Evolutionary conservation across 768 basidiomycete species (phyloP).

Genomic region (Lyophyllum decastes): DNA sequence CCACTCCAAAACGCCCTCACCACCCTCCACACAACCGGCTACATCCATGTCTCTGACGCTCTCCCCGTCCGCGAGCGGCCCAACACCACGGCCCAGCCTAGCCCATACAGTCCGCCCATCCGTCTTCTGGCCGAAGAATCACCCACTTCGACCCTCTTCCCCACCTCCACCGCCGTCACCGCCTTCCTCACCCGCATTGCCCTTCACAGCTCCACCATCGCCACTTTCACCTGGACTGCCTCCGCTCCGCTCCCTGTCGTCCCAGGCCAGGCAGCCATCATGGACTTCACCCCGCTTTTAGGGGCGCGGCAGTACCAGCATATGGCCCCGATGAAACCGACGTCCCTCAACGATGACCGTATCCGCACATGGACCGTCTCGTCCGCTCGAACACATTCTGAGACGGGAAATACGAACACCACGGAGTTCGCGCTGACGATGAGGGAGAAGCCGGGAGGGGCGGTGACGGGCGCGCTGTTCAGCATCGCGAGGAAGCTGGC

Average conservation of each 20-base stretch:
- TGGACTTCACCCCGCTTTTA: slow-evolving; percentile 55
- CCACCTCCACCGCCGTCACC: slow-evolving; percentile 31
- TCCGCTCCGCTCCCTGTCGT: slow-evolving; percentile 32
- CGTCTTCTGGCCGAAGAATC: slow-evolving; percentile 52
- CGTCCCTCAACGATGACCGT: slow-evolving; percentile 57
- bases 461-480: slow-evolving; percentile 59
- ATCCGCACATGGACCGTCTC: slow-evolving; percentile 70
- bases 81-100: slow-evolving; percentile 20
- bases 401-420: background rate
- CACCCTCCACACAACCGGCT: slow-evolving; percentile 51
- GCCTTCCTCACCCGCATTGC: slow-evolving; percentile 39
- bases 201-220: slow-evolving; percentile 49
- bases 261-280: slow-evolving; percentile 54
- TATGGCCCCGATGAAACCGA: slow-evolving; percentile 47
- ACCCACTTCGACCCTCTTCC: slow-evolving; percentile 25
- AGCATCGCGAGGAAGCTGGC: slow-evolving; percentile 43
- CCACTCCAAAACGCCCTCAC: slow-evolving; percentile 54
- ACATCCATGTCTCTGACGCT: slow-evolving; percentile 51
- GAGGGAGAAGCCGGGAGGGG: slow-evolving; percentile 52
- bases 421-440: slow-evolving; percentile 50
- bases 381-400: slow-evolving; percentile 18
- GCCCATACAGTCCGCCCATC: slow-evolving; percentile 64
- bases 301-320: slow-evolving; percentile 50
- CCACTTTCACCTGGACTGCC: slow-evolving; percentile 53
- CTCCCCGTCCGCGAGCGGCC: slow-evolving; percentile 51